Base-by-base conservation (phyloP, 2,329 filamentous ascomycete genomes). In the Exophiala sp. region DNA sequence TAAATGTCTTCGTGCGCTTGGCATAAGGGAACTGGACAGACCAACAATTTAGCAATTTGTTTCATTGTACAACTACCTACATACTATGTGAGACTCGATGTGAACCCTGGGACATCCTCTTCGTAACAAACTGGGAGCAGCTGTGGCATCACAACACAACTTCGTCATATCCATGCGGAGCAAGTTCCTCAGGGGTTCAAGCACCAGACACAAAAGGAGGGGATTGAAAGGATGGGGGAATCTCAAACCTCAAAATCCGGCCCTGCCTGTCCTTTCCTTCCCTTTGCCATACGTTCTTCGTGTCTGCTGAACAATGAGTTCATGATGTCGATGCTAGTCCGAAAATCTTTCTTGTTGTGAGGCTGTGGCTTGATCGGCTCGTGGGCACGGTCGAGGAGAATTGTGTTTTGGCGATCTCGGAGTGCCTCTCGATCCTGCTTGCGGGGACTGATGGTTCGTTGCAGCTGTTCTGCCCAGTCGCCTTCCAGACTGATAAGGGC, bases 311-410 rank as follows among this genome's bases (percentile, higher is more conserved):
- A 96, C 52, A 96, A 77, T 44, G 90, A 95, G 69, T 95, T 92
- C 90, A 96, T 96, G 69, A 96, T 77, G 75, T 96, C 94, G 73
- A 97, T 95, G 66, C 88, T 91, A 16, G 88, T 96, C 16, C 85
- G 82, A 71, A 96, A 92, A 1, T 87, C 86, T 60, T 83, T 82
- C 50, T 80, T 58, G 48, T 65, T 46, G 67, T 63, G 18, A 68
- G 29, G 21, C 35, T 59, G 55, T 24, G 58, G 60, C 49, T 61
- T 57, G 14, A 66, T 58, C 46, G 66, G 59, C 57, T 68, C 54
- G 40, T 61, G 66, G 49, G 73, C 71, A 55, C 71, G 72, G 60
- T 77, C 75, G 58, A 78, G 77, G 45, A 84, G 77, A 24, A 78
- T 77, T 55, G 81, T 79, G 38, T 75, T 77, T 63, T 85, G 87